Conservation (phyloP, 2,329 filamentous ascomycete genomes). For the Fusarium sp. region DNA sequence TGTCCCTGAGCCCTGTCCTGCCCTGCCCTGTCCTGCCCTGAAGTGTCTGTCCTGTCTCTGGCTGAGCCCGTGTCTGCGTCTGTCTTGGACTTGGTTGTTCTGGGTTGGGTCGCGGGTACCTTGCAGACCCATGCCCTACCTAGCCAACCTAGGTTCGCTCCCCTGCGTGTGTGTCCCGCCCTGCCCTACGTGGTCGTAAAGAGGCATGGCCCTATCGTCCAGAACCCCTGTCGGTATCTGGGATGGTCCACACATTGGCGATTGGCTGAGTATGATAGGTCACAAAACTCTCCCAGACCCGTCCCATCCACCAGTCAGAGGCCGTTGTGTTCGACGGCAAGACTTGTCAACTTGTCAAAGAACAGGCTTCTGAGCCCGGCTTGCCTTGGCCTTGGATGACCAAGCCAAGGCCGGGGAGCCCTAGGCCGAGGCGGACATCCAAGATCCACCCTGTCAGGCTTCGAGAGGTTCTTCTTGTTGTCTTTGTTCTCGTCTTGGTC, state of each 20-base stretch:
- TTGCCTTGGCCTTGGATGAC: neutral
- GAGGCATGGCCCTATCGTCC: neutral
- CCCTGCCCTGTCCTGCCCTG: neutral
- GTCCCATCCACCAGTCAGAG: conserved; percentile 11
- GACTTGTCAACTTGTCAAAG: conserved; percentile 16
- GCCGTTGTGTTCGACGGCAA: conserved; percentile 7
- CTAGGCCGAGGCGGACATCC: neutral
- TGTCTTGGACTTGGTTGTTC: conserved; percentile 2
- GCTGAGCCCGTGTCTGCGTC: neutral
- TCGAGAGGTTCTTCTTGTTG: conserved; percentile 13
- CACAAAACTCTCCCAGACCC: conserved; percentile 14
- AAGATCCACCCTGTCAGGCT: neutral
- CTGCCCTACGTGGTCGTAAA: conserved; percentile 27
- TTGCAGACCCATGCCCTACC: conserved; percentile 37
- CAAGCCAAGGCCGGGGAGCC: neutral
- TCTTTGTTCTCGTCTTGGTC: conserved; percentile 14
- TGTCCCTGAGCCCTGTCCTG: neutral
- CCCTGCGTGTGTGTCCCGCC: neutral
- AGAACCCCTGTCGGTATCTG: conserved; percentile 1
- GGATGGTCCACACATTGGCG: conserved; percentile 2
- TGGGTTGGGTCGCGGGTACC: conserved; percentile 41
- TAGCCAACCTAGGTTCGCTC: conserved; percentile 2
- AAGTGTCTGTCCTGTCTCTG: neutral
- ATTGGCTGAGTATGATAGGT: conserved; percentile 22
- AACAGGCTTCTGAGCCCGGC: conserved; percentile 7